A percentile compares a stretch with the other conserved stretches of the same genome.
phyloP scores from a whole-genome alignment of 129 eudicot species.

The Tagetes erecta region DNA sequence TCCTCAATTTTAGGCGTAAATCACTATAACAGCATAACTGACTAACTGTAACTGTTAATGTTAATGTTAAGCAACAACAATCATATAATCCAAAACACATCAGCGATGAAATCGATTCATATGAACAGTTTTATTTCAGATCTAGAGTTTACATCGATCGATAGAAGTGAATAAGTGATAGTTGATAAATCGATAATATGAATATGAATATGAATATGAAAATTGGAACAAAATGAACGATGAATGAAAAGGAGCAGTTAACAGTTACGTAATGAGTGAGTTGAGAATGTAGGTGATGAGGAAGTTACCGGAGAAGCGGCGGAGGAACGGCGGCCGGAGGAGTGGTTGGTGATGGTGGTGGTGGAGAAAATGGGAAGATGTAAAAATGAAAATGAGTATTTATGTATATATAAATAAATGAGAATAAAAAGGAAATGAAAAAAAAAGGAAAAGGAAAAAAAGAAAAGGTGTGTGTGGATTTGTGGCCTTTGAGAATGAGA shows the following conservation, averaged over 20 bases:
- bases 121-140: neutral
- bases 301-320: constrained; percentile 36
- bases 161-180: too few relatives aligned
- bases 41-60: too few relatives aligned
- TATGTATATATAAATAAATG: neutral
- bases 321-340: constrained; percentile 19
- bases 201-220: too few relatives aligned
- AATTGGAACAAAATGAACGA: too few relatives aligned
- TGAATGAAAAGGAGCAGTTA: too few relatives aligned
- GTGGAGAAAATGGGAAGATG: constrained; percentile 26
- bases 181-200: too few relatives aligned
- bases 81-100: neutral
- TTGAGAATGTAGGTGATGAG: neutral
- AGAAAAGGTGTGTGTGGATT: neutral
- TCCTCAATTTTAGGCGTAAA: neutral
- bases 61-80: neutral
- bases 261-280: neutral
- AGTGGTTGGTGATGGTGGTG: constrained; percentile 24
- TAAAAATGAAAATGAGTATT: constrained; percentile 12
- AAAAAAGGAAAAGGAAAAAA: neutral
- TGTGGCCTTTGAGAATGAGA: constrained; percentile 69
- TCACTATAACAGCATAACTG: neutral
- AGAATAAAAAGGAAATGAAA: neutral
- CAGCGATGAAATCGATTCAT: neutral
- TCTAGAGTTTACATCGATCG: neutral